These are phyloP conservation scores for Cydonia oblonga DNA, from an alignment of 331 rosid species.

Conservation along the genomic window DNA sequence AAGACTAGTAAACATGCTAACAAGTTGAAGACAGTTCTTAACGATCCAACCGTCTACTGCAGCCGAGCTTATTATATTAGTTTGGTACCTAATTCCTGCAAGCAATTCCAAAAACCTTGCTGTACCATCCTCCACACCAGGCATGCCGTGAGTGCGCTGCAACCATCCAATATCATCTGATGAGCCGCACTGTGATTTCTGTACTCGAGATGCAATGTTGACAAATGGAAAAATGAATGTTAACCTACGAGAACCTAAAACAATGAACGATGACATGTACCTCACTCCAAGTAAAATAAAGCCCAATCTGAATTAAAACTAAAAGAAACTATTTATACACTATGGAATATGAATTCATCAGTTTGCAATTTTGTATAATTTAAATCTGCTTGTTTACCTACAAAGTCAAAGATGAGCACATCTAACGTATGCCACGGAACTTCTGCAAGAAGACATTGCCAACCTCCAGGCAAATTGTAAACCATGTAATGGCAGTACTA, in stretches of 20 bases:
- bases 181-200: constrained; percentile 64
- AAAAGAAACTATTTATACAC: neutral
- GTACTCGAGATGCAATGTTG: constrained; percentile 42
- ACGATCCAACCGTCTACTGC: neutral
- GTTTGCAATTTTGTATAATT: neutral
- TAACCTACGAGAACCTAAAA: neutral
- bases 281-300: neutral
- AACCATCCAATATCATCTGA: constrained; percentile 81
- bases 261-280: neutral
- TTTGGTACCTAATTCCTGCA: constrained; percentile 46
- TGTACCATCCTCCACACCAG: constrained; percentile 66
- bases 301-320: neutral
- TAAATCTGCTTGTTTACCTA: constrained; percentile 18
- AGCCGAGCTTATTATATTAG: neutral
- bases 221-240: constrained; percentile 8
- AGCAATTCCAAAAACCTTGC: constrained; percentile 71
- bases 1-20: neutral
- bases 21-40: neutral
- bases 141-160: constrained; percentile 55
- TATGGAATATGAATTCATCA: neutral
- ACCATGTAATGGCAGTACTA: constrained; percentile 23
- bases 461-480: constrained; percentile 23
- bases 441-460: constrained; percentile 22
- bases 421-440: constrained; percentile 20
- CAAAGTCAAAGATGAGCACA: constrained; percentile 8